Evolutionary conservation across 805 yeast species (phyloP), one percentile per base, ranked within the genome.

Genomic region (Candida mattraensis): DNA sequence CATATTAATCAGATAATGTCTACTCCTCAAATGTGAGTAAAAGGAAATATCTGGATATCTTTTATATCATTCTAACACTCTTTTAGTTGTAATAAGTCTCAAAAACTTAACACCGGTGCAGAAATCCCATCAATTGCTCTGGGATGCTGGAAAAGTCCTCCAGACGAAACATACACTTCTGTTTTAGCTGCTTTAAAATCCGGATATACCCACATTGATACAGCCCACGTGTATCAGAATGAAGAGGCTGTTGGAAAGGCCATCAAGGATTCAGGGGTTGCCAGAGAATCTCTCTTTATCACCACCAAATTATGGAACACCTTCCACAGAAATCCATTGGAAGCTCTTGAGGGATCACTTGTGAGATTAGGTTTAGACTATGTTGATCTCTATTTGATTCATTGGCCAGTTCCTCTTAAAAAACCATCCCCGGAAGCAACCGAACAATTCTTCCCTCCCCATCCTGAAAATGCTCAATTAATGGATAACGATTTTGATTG

Each of bases 321-420:
- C 10, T 69, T 70, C 47, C 79, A 77, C 64, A 40, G 45, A 42
- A 53, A 61, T 28, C 80, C 80, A 9, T 73, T 54, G 22, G 63
- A 54, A 14, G 83, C 83, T 8, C 60, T 85, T 25, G 70, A 76
- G 8, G 64, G 61, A 32, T 80, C 89, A 5, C 67, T 86, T 51
- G 50, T 69, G 48, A 76, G 80, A 52, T 67, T 86, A 43, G 80
- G 79, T 0, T 53, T 84, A 48, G 91, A 82, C 33, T 87, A 87
- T 52, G 82, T 87, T 35, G 95, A 87, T 56, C 64, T 87, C 40
- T 79, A 80, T 56, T 69, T 87, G 54, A 72, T 86, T 57, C 95
- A 87, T 62, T 87, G 94, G 94, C 95, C 95, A 5, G 73, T 74
- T 26, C 66, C 82, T 9, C 58, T 74, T 40, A 72, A 67, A 37